A percentile compares a stretch with the other conserved stretches of the same genome.
Evolutionary conservation across 2,329 filamentous ascomycete genomes (phyloP).

Genomic region (Epichloe gansuensis): DNA sequence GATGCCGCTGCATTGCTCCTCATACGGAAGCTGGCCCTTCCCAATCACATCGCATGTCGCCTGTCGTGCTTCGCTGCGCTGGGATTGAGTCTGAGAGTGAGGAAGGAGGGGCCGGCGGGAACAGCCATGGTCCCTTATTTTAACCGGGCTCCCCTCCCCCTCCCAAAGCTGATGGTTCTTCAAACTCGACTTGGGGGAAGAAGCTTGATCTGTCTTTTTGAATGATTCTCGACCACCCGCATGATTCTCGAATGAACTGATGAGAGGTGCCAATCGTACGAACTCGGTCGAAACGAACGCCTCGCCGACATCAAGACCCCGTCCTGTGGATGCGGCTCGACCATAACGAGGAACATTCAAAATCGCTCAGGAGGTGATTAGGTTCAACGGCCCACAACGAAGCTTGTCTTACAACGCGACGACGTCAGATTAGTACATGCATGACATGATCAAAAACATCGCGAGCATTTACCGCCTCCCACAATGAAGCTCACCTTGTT

Average conservation of each 20-base stretch:
- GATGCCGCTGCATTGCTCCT: slow-evolving; percentile 6
- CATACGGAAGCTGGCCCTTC: slow-evolving; percentile 3
- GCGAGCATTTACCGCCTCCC: neutral
- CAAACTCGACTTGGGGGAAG: neutral
- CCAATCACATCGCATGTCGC: slow-evolving; percentile 9
- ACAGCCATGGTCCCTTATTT: slow-evolving; percentile 1
- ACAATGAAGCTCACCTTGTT: slow-evolving; percentile 3
- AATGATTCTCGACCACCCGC: neutral
- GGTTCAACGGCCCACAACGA: neutral
- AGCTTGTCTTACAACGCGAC: neutral
- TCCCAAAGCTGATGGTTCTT: slow-evolving; percentile 3
- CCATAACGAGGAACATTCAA: neutral
- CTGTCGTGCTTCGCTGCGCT: slow-evolving; percentile 1
- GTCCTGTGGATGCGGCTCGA: neutral
- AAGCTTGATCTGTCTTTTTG: neutral
- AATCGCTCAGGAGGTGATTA: neutral
- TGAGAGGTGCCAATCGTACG: neutral
- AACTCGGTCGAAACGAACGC: neutral
- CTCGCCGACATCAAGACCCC: neutral
- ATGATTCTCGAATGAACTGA: neutral
- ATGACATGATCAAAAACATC: neutral
- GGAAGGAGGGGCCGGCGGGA: neutral
- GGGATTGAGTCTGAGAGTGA: neutral
- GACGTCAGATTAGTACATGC: neutral
- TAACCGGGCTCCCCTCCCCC: slow-evolving; percentile 8